Evolutionary conservation across 257 asterid species (phyloP).

Genomic region (Nicotiana knightiana): DNA sequence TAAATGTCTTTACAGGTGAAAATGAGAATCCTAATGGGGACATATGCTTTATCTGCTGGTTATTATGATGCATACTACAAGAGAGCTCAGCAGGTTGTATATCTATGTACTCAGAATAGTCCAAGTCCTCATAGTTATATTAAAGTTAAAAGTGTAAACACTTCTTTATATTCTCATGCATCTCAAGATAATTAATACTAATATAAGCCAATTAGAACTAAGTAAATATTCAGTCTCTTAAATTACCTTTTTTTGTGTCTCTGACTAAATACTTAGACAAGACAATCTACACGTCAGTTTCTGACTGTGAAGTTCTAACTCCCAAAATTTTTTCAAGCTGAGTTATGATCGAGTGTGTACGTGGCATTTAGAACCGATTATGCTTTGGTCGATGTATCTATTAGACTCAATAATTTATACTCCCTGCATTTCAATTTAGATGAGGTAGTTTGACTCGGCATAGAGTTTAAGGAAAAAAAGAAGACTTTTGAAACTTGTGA

Average conservation of each 20-base stretch:
- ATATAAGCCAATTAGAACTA: neutral
- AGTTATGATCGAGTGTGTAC: neutral
- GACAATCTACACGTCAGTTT: neutral
- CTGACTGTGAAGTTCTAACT: neutral
- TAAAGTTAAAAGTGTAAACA: neutral
- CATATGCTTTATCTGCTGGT: slow-evolving; percentile 98
- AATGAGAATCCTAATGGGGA: slow-evolving; percentile 94
- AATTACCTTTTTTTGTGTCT: neutral
- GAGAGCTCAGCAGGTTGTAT: slow-evolving; percentile 90
- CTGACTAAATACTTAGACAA: neutral
- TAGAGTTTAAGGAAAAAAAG: no score
- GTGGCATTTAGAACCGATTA: neutral
- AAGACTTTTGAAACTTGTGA: no score
- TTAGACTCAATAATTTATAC: neutral
- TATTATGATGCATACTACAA: slow-evolving; percentile 97
- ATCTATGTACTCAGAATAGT: neutral
- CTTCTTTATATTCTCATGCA: neutral
- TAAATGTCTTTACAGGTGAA: slow-evolving; percentile 55
- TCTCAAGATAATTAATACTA: neutral
- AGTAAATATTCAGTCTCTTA: neutral
- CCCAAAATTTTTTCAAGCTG: neutral
- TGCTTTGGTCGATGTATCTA: neutral
- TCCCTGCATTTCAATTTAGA: no score
- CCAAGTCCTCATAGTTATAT: neutral
- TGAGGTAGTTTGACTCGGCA: no score